Evolutionary conservation across 2,329 filamentous ascomycete species (phyloP).

Genomic region (Aspergillus glaucus): DNA sequence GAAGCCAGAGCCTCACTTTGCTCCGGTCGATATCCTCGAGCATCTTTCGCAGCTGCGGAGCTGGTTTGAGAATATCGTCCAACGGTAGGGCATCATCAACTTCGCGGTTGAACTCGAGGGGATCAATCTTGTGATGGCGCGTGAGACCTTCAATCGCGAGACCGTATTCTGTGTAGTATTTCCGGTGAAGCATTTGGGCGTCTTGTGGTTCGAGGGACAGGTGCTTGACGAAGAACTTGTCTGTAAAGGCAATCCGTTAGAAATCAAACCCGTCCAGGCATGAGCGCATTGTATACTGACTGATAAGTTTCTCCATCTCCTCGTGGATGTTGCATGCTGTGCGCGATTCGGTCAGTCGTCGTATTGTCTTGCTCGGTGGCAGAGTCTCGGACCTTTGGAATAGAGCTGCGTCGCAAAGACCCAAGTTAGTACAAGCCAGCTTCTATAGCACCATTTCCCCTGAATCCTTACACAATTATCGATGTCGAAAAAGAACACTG

Average conservation of each 20-base stretch:
- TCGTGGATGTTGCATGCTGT: slow-evolving; percentile 74
- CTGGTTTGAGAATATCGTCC: slow-evolving; percentile 73
- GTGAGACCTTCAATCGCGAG: slow-evolving; percentile 95
- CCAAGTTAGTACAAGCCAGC: slow-evolving; percentile 8
- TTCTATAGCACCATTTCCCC: not conserved
- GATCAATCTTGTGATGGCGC: slow-evolving; percentile 89
- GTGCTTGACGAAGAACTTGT: slow-evolving; percentile 60
- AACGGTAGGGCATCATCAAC: slow-evolving; percentile 93
- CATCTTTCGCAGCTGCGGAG: slow-evolving; percentile 65
- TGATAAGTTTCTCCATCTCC: slow-evolving; percentile 78
- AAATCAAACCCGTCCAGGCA: not conserved
- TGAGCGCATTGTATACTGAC: slow-evolving; percentile 20
- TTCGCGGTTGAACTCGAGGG: slow-evolving; percentile 86
- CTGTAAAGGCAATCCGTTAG: slow-evolving; percentile 23
- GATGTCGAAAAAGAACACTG: slow-evolving; percentile 79
- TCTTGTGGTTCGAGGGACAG: slow-evolving; percentile 69
- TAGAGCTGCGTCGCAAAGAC: slow-evolving; percentile 55
- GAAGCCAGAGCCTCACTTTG: slow-evolving; percentile 85
- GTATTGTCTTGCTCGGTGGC: not conserved
- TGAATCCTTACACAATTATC: slow-evolving; percentile 72
- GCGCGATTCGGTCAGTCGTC: slow-evolving; percentile 9
- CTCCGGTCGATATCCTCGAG: slow-evolving; percentile 74
- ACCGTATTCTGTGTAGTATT: slow-evolving; percentile 94
- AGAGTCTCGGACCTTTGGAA: slow-evolving; percentile 60
- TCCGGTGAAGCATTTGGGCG: slow-evolving; percentile 75